Evolutionary conservation across 352 stramenopile genomes (phyloP).

Genomic region (Salisapilia sapeloensis): DNA sequence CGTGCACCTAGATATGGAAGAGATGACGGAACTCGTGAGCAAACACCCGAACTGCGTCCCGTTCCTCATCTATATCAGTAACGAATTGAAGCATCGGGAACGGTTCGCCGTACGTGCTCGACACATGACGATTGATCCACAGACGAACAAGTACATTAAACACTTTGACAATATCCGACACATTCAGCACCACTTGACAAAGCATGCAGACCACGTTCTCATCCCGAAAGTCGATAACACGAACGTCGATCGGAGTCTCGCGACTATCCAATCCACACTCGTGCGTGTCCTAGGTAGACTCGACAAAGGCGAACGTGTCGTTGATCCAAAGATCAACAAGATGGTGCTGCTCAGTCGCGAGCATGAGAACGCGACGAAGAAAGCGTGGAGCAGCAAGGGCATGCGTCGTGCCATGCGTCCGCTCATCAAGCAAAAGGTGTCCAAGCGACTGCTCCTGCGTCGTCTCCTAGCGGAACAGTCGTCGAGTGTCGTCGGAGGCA

Average conservation of each 20-base stretch:
- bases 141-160: conserved; percentile 85
- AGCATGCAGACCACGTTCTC: conserved; percentile 67
- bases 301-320: conserved; percentile 49
- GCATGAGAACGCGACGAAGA: conserved; percentile 79
- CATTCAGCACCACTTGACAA: conserved; percentile 75
- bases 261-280: conserved; percentile 72
- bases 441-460: conserved; percentile 57
- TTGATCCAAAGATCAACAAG: conserved; percentile 65
- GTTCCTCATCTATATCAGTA: conserved; percentile 83
- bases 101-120: conserved; percentile 66
- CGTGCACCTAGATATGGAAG: conserved; percentile 72
- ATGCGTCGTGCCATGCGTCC: conserved; percentile 76
- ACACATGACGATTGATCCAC: conserved; percentile 80
- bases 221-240: conserved; percentile 84
- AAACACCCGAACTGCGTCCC: conserved; percentile 71
- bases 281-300: conserved; percentile 69
- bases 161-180: conserved; percentile 84
- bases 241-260: conserved; percentile 75
- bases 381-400: conserved; percentile 74
- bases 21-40: conserved; percentile 62
- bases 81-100: conserved; percentile 77
- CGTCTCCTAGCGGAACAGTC: conserved; percentile 62
- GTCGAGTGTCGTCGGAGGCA: conserved; percentile 12
- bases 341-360: conserved; percentile 74
- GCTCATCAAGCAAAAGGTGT: conserved; percentile 75